Evolutionary conservation across 1,284 basidiomycete genomes (phyloP), one percentile per base, ranked within the genome.

Genomic region (Xerocomus amazonicus): DNA sequence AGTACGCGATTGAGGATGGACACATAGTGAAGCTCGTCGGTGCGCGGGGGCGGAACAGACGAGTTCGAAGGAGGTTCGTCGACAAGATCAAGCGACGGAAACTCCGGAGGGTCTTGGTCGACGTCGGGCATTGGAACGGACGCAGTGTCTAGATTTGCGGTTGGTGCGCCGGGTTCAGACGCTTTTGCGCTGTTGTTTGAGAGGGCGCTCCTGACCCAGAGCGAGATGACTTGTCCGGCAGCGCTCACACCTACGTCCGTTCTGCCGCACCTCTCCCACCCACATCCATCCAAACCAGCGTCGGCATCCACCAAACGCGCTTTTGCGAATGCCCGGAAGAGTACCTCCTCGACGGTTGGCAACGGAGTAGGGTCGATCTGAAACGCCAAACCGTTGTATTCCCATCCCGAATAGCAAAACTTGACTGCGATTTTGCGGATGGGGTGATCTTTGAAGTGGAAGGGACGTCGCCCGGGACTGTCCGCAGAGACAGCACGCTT

Each of bases 201-300:
- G 46, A 80, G 61, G 5, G 78, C 75, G 65, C 88, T 92, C 55
- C 92, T 73, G 14, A 96, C 81, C 89, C 91, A 96, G 1, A 99
- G 75, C 46, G 90, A 92, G 36, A 98, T 78, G 32, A 99, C 95
- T 68, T 99, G 96, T 2, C 93, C 94, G 6, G 90, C 91, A 36
- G 90, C 92, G 63, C 91, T 95, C 43, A 99, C 96, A 0, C 97
- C 96, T 33, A 87, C 78, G 74, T 99, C 96, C 23, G 96, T 99
- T 58, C 97, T 72, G 10, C 96, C 96, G 69, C 96, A 98, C 52
- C 85, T 77, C 61, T 89, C 86, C 83, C 92, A 99, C 23, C 82
- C 91, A 62, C 92, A 94, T 0, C 86, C 90, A 14, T 94, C 90
- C 53, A 90, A 76, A 6, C 92, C 92, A 8, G 71, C 78, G 0